Evolutionary conservation across 352 stramenopile species (phyloP), one percentile per base, ranked within the genome.

Genomic region (Thalassiosira pacifica): DNA sequence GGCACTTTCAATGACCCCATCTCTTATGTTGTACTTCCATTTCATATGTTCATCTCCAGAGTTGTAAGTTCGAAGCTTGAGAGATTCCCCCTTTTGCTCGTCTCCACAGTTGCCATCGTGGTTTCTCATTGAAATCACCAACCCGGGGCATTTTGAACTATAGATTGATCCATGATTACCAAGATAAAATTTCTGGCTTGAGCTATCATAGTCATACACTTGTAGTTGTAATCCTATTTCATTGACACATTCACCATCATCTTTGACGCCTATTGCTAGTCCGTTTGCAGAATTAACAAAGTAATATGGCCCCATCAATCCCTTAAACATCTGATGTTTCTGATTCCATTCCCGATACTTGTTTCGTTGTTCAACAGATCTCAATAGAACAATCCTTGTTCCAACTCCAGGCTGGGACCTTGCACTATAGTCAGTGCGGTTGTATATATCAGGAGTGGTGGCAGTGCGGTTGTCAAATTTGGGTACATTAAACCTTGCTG

Each of bases 101-200:
- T 9, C 29, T n/a, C 3, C 10, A 68, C 34, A 6, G 10, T 1
- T 48, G 19, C 26, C 26, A 48, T 18, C 29, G 34, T 24, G 2
- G 18, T 16, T 68, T 42, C 48, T n/a, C 29, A 68, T 68, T 24
- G 19, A 24, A 26, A 68, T 40, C 8, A 32, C 60, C 16, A 40
- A n/a, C n/a, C 60, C 60, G 24, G 24, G 60, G 34, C 60, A 68
- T 29, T 68, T 68, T 24, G 60, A 24, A 45, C 60, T 68, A 16
- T 27, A 48, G n/a, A 68, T 68, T 18, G 60, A 68, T 48, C 60
- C 60, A 48, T 24, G 60, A 22, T 32, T 8, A 22, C 60, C 60
- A 45, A 68, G 8, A 40, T 68, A 68, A 45, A 68, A 68, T 45
- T 68, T 6, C 60, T 68, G 60, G 22, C 22, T 68, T 10, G 48